phyloP scores from a whole-genome alignment of 139 green algal species.

The Coelastrella sp. region DNA sequence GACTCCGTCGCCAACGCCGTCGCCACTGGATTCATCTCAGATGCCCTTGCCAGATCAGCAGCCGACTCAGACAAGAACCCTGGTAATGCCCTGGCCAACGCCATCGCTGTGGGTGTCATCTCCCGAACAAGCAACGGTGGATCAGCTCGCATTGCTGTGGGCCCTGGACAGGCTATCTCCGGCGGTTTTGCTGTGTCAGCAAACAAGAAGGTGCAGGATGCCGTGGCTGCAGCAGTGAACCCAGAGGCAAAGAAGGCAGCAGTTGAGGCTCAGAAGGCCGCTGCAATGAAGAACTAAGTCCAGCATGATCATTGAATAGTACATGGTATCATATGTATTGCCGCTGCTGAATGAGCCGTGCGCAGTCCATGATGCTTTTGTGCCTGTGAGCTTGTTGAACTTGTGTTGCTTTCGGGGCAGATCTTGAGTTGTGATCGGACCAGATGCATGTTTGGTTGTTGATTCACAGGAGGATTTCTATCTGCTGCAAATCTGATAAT shows the following conservation, averaged over 20 bases:
- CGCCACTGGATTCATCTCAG: slow-evolving; percentile 38
- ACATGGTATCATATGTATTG: too few species aligned
- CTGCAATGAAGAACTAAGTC: slow-evolving; percentile 27
- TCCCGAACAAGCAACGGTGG: slow-evolving; percentile 50
- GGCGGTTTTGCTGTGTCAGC: slow-evolving; percentile 48
- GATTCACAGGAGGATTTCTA: too few species aligned
- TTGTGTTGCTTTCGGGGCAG: background rate
- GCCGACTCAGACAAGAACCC: slow-evolving; percentile 51
- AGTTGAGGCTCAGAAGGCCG: background rate
- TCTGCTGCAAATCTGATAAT: too few species aligned
- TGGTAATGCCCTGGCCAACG: slow-evolving; percentile 46
- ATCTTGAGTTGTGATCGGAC: background rate
- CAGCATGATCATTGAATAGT: too few species aligned
- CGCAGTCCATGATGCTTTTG: too few species aligned
- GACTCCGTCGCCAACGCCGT: slow-evolving; percentile 39
- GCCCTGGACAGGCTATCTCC: slow-evolving; percentile 44
- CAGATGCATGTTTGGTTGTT: background rate
- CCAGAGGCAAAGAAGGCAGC: background rate
- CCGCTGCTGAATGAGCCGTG: too few species aligned
- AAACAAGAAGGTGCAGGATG: slow-evolving; percentile 21
- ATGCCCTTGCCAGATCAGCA: slow-evolving; percentile 17
- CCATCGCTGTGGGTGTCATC: slow-evolving; percentile 39
- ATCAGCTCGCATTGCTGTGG: slow-evolving; percentile 34
- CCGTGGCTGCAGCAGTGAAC: slow-evolving; percentile 15
- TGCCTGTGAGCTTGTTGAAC: background rate